Evolutionary conservation across 257 asterid species (phyloP).

Genomic region (Handroanthus guayacan): DNA sequence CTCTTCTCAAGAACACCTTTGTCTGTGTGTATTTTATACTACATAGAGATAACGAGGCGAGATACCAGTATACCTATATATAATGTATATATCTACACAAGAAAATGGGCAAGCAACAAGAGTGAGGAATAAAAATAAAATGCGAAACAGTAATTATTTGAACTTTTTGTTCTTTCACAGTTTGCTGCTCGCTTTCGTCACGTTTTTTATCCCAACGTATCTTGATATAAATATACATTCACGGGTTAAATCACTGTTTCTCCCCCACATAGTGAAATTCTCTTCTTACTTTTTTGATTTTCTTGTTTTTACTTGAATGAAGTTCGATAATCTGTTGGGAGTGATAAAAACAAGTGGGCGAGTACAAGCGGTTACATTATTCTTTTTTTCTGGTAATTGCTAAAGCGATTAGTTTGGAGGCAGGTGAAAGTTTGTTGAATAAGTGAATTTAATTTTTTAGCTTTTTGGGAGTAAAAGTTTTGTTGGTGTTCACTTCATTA

Average conservation of each 20-base stretch:
- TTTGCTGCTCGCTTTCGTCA: slow-evolving; percentile 25
- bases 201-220: neutral
- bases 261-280: neutral
- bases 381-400: slow-evolving; percentile 4
- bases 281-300: neutral
- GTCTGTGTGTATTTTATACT: neutral
- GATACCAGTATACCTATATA: neutral
- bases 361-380: slow-evolving; percentile 9
- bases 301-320: neutral
- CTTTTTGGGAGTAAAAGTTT: neutral
- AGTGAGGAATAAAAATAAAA: slow-evolving; percentile 10
- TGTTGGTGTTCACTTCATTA: no score
- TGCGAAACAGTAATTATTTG: slow-evolving; percentile 24
- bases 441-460: neutral
- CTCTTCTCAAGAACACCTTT: neutral
- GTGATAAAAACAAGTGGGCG: neutral
- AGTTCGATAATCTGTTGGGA: neutral
- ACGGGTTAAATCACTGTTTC: slow-evolving; percentile 14
- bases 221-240: neutral
- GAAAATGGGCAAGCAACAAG: slow-evolving; percentile 27
- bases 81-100: slow-evolving; percentile 3
- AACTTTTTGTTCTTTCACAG: slow-evolving; percentile 14
- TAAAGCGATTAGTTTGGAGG: slow-evolving; percentile 19
- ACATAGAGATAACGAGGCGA: neutral
- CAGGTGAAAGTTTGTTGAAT: slow-evolving; percentile 12